A percentile compares a stretch with the other conserved stretches of the same genome.
These are phyloP conservation scores for Haplosporangium sp. DNA, from an alignment of 371 early-diverging fungal genomes.

Conservation along the genomic window DNA sequence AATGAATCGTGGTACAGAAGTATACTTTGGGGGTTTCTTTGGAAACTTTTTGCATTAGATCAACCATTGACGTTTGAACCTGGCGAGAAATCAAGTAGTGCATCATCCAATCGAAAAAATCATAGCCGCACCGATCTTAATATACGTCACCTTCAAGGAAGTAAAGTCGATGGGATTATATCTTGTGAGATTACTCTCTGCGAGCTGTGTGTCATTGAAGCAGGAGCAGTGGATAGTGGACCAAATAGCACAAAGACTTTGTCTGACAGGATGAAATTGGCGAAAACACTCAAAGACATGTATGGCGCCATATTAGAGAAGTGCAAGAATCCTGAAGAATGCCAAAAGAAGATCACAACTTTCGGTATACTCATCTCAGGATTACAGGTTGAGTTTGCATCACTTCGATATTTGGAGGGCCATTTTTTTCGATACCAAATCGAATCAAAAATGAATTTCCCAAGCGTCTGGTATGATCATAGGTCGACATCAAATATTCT, in stretches of 20 bases:
- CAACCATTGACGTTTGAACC: neutral
- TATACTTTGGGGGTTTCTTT: conserved; percentile 1
- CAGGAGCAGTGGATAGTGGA: neutral
- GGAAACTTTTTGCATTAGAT: neutral
- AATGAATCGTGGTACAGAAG: neutral
- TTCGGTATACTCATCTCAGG: conserved; percentile 1
- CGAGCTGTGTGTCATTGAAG: neutral
- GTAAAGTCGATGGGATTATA: neutral
- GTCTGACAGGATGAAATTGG: neutral
- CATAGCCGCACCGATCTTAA: neutral
- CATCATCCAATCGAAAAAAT: neutral
- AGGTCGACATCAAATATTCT: conserved; percentile 4
- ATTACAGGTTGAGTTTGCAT: neutral
- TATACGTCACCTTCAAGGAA: neutral
- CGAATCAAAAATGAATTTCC: neutral
- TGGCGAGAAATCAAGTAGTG: neutral
- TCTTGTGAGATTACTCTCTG: neutral
- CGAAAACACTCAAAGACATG: neutral
- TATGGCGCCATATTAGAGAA: neutral
- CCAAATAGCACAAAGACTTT: neutral
- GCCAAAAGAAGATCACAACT: neutral
- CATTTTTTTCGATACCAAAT: neutral
- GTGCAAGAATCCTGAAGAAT: neutral
- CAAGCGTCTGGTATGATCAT: neutral
- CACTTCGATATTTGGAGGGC: conserved; percentile 12